Percentiles rank a stretch among this genome's conserved stretches.
phyloP scores from a whole-genome alignment of 2,329 filamentous ascomycete species.

The Epichloe festucae region DNA sequence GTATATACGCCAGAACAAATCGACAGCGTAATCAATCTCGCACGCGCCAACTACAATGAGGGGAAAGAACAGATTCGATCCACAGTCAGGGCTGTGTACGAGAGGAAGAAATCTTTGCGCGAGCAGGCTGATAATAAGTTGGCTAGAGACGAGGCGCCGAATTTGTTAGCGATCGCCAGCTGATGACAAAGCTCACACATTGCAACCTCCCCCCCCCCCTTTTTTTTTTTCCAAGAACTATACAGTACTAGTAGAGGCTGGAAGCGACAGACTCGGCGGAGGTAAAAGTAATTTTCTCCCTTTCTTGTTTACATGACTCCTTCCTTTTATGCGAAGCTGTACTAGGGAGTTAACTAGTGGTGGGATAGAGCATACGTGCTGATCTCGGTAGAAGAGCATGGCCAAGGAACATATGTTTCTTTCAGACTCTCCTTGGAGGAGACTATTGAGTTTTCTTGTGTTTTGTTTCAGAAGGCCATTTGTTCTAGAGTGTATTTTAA shows the following conservation, averaged over 20 bases:
- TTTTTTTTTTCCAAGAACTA: neutral
- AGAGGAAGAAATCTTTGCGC: slow-evolving; percentile 67
- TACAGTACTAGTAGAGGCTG: too few species aligned
- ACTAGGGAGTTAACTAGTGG: neutral
- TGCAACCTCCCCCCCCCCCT: too few species aligned
- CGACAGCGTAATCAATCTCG: slow-evolving; percentile 69
- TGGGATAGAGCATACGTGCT: neutral
- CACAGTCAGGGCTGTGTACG: slow-evolving; percentile 79
- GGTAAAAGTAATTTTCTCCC: too few species aligned
- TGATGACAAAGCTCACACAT: neutral
- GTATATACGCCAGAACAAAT: slow-evolving; percentile 87
- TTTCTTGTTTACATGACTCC: too few species aligned
- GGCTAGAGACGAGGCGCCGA: slow-evolving; percentile 17
- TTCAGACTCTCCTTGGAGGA: neutral
- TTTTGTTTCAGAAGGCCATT: slow-evolving; percentile 6
- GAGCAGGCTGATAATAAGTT: slow-evolving; percentile 35
- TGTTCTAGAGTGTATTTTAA: slow-evolving; percentile 27
- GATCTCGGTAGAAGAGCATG: neutral
- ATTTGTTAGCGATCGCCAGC: slow-evolving; percentile 4
- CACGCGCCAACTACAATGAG: slow-evolving; percentile 75
- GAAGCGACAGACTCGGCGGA: too few species aligned
- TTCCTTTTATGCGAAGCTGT: neutral
- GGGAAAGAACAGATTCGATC: slow-evolving; percentile 65
- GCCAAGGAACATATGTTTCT: neutral
- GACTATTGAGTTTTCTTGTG: too few species aligned